These are phyloP conservation scores for Blastomyces gilchristii DNA, from an alignment of 2,329 filamentous ascomycete species.

Conservation along the genomic window DNA sequence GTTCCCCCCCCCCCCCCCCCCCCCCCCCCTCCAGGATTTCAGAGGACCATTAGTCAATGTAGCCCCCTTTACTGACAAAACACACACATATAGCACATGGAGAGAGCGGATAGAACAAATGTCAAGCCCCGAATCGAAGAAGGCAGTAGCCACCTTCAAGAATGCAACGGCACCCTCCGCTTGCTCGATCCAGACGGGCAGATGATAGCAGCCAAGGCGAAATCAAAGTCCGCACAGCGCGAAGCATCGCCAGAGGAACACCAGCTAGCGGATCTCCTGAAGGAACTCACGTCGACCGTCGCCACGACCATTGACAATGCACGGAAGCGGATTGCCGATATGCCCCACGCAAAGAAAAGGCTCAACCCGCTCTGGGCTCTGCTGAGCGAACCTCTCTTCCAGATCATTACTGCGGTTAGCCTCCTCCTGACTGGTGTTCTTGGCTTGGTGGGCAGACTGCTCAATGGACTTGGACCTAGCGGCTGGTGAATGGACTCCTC, in stretches of 20 bases:
- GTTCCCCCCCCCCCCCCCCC: slow-evolving; percentile 18
- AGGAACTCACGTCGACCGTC: slow-evolving; percentile 72
- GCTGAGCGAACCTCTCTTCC: slow-evolving; percentile 74
- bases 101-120: slow-evolving; percentile 66
- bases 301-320: slow-evolving; percentile 75
- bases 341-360: slow-evolving; percentile 92
- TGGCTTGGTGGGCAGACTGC: slow-evolving; percentile 68
- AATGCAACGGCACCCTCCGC: slow-evolving; percentile 77
- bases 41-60: background rate
- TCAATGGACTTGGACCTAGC: slow-evolving; percentile 72
- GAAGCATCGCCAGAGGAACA: slow-evolving; percentile 78
- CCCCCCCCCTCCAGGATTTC: background rate
- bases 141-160: slow-evolving; percentile 67
- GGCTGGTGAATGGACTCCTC: slow-evolving; percentile 66
- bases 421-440: slow-evolving; percentile 73
- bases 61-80: slow-evolving; percentile 17
- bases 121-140: slow-evolving; percentile 86
- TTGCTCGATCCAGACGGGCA: slow-evolving; percentile 81
- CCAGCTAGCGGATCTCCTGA: slow-evolving; percentile 70
- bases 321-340: slow-evolving; percentile 78
- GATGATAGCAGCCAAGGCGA: slow-evolving; percentile 68
- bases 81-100: slow-evolving; percentile 50
- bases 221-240: slow-evolving; percentile 63
- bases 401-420: slow-evolving; percentile 84
- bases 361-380: slow-evolving; percentile 73